Evolutionary conservation across 202 grass and related monocot species (phyloP).

Genomic region (Digitaria exilis): DNA sequence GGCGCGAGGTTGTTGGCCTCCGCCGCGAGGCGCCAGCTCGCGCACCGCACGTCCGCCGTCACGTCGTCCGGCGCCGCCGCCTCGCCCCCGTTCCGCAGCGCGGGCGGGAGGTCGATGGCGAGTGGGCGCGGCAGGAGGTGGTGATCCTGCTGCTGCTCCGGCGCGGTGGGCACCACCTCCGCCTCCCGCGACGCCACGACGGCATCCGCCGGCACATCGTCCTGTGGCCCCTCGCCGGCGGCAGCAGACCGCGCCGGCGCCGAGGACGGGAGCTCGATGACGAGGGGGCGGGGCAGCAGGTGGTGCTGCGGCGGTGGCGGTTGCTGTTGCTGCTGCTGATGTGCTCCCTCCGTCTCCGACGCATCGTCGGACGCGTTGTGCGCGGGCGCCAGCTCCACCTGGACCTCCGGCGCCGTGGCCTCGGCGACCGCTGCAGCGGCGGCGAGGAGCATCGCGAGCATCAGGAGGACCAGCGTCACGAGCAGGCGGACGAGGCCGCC

Average conservation of each 20-base stretch:
- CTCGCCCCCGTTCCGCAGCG: not conserved
- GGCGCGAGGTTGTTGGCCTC: slow-evolving; percentile 73
- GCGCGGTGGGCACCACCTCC: no score
- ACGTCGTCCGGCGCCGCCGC: not conserved
- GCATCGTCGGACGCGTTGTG: not conserved
- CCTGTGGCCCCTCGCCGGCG: not conserved
- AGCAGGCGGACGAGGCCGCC: not conserved
- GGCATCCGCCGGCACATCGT: not conserved
- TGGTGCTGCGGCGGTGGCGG: not conserved
- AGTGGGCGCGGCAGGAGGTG: slow-evolving; percentile 47
- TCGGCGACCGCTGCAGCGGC: not conserved
- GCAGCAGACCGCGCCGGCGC: no score
- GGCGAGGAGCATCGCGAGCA: not conserved
- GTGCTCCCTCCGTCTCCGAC: no score
- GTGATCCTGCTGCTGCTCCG: no score
- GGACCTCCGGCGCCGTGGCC: not conserved
- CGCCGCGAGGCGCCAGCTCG: slow-evolving; percentile 62
- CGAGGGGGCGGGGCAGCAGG: slow-evolving; percentile 46
- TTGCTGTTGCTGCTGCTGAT: not conserved
- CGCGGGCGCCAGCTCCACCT: slow-evolving; percentile 32
- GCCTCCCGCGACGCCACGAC: slow-evolving; percentile 57
- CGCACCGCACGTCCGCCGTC: slow-evolving; percentile 41
- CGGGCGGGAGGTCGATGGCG: slow-evolving; percentile 38
- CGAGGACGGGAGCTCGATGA: slow-evolving; percentile 39
- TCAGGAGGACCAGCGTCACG: not conserved